Evolutionary conservation across 345 rosid species (phyloP).

Genomic region (Bruguiera sexangula): DNA sequence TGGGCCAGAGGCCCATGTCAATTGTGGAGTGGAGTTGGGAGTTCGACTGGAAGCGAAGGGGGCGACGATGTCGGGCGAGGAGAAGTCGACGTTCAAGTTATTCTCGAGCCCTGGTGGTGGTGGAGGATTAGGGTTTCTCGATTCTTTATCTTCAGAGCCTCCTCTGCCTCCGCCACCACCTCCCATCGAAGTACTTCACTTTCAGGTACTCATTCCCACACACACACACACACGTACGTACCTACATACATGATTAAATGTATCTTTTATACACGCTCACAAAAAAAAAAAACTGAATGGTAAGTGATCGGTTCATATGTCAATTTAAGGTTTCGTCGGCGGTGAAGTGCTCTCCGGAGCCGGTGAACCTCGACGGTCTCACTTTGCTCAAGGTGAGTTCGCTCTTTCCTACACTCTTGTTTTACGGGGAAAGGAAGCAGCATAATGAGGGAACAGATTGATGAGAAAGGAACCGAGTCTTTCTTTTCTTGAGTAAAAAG

Average conservation of each 20-base stretch:
- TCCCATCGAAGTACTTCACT: slow-evolving; percentile 59
- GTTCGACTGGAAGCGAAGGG: too few relatives aligned
- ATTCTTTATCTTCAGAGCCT: slow-evolving; percentile 33
- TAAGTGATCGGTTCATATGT: slow-evolving; percentile 9
- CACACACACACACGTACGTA: not conserved
- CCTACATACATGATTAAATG: not conserved
- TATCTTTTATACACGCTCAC: not conserved
- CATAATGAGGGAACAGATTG: not conserved
- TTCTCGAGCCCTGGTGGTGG: slow-evolving; percentile 16
- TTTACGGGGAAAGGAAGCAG: not conserved
- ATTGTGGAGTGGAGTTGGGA: too few relatives aligned
- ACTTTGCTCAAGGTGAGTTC: slow-evolving; percentile 64
- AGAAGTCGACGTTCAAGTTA: slow-evolving; percentile 23
- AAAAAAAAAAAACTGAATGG: not conserved
- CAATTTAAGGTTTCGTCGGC: slow-evolving; percentile 47
- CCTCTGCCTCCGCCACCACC: slow-evolving; percentile 67
- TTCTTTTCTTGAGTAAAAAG: too few relatives aligned
- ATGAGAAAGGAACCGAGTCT: too few relatives aligned
- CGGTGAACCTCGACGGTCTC: slow-evolving; percentile 49
- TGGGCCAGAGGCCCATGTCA: too few relatives aligned
- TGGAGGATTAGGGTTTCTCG: slow-evolving; percentile 47
- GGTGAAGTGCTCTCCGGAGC: slow-evolving; percentile 43
- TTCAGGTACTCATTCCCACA: slow-evolving; percentile 41
- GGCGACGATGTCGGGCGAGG: slow-evolving; percentile 9
- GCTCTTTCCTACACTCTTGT: not conserved